A percentile compares a stretch with the other conserved stretches of the same genome.
Conservation (phyloP, 75 land plant species). For the Cryptomeria japonica region DNA sequence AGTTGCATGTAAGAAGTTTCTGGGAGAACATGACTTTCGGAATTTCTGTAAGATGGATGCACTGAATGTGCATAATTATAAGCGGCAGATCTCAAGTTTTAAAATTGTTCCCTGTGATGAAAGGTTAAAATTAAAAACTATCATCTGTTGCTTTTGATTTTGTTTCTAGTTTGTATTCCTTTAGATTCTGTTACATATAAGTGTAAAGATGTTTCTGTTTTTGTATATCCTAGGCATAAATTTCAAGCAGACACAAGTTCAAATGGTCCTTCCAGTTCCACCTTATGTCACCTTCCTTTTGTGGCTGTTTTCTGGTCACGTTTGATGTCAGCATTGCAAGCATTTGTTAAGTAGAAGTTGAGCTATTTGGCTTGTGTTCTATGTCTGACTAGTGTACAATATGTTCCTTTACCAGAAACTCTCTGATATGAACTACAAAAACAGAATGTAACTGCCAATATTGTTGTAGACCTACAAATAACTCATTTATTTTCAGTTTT, state of each 20-base stretch:
- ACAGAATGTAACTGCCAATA: too few relatives aligned
- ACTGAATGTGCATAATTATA: slow-evolving; percentile 76
- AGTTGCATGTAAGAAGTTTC: slow-evolving; percentile 57
- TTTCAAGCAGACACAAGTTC: background rate
- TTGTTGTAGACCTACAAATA: too few relatives aligned
- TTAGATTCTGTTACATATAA: background rate
- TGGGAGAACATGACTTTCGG: slow-evolving; percentile 93
- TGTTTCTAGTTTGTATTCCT: background rate
- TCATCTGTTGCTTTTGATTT: background rate
- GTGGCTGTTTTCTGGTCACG: too few relatives aligned
- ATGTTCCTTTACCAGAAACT: too few relatives aligned
- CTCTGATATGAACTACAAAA: too few relatives aligned
- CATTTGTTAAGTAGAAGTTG: too few relatives aligned
- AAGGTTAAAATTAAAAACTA: slow-evolving; percentile 41
- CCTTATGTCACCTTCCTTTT: too few relatives aligned
- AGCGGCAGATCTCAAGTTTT: slow-evolving; percentile 61
- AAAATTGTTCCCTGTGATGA: slow-evolving; percentile 47
- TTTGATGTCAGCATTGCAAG: too few relatives aligned
- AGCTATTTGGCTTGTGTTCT: too few relatives aligned
- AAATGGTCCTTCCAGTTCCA: background rate
- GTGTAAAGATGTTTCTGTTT: background rate
- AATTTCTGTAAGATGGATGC: slow-evolving; percentile 99
- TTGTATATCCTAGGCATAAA: background rate
- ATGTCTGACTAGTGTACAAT: too few relatives aligned
- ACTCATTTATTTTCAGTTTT: too few relatives aligned